Base-by-base conservation (phyloP, 148 eudicot genomes). In the Talinum fruticosum region DNA sequence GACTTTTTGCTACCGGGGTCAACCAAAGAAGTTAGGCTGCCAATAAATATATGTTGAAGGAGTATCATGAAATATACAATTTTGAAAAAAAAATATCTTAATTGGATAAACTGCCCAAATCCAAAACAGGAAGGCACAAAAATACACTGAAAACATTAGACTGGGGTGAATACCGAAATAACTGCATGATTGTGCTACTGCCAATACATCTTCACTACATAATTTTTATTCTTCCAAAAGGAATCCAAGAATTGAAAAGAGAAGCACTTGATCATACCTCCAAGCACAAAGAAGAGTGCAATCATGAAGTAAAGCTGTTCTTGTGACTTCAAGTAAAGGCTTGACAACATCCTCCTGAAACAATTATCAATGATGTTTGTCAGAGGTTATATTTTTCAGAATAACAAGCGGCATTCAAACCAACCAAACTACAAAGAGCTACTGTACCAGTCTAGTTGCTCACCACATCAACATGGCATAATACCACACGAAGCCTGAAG, bases 391-490 rank as follows among this genome's bases (percentile, higher is more conserved):
- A 79, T 54, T 81, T 44, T 26, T 23, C 29, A 62, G 2, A 62
- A 62, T 28, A 59, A 1, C 14, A 24, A 18, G 19, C 8, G 26
- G 33, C 32, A 62, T 5, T 28, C 75, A 23, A 74, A 59, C 75
- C 49, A 10, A 59, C 44, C 61, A 57, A 66, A 38, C 28, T 67
- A 26, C 30, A 38, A 14, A 26, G 29, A 75, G 59, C 23, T 30
- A 61, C 54, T 35, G 34, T 74, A 45, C 62, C 21, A 37, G 78
- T 73, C 71, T 61, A 69, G 76, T 69, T 51, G 53, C 94, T 91
- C 88, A 95, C 99, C 84, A 95, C 92, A 80, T 95, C 97, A 81
- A 95, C 96, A 85, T 92, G 96, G 79, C 96, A 92, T 76, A 95
- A 83, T 37, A 95, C 93, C 78, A 95, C 88, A 13, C 93, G 96